Percentiles rank a stretch among this genome's conserved stretches.
These are phyloP conservation scores for Bacterosira constricta DNA, from an alignment of 108 stramenopile species.

Conservation along the genomic window DNA sequence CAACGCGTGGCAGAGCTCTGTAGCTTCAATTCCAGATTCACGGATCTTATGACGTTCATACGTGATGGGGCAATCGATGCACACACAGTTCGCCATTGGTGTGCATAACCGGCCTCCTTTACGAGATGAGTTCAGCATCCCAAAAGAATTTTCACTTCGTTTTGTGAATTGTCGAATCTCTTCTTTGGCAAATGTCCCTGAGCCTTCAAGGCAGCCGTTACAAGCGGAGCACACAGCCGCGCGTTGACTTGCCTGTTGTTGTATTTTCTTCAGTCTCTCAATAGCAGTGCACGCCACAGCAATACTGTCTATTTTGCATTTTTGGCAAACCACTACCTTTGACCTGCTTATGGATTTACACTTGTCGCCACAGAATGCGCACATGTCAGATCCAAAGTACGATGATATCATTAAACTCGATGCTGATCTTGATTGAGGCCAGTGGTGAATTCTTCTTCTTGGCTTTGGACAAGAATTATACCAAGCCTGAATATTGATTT, in stretches of 20 bases:
- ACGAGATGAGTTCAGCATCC: slow-evolving; percentile 10
- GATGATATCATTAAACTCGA: slow-evolving; percentile 73
- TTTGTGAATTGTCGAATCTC: slow-evolving; percentile 2
- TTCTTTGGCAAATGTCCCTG: slow-evolving; percentile 62
- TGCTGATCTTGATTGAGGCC: slow-evolving; percentile 74
- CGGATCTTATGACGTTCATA: slow-evolving; percentile 73
- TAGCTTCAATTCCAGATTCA: slow-evolving; percentile 73
- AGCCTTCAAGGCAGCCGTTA: slow-evolving; percentile 74
- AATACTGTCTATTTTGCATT: slow-evolving; percentile 55
- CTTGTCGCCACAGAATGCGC: slow-evolving; percentile 71
- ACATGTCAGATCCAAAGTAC: slow-evolving; percentile 84
- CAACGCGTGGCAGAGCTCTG: slow-evolving; percentile 53
- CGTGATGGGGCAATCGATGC: slow-evolving; percentile 85
- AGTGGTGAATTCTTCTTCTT: slow-evolving; percentile 77
- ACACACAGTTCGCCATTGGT: slow-evolving; percentile 83
- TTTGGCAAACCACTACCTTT: slow-evolving; percentile 66
- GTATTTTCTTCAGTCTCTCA: slow-evolving; percentile 53
- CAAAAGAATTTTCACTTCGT: slow-evolving; percentile 16
- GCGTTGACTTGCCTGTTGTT: slow-evolving; percentile 50
- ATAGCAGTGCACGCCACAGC: slow-evolving; percentile 54
- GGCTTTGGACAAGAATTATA: slow-evolving; percentile 79
- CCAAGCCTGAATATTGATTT: slow-evolving; percentile 72
- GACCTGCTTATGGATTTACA: slow-evolving; percentile 72
- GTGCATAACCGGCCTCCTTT: slow-evolving; percentile 43
- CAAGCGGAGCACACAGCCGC: slow-evolving; percentile 73